These are phyloP conservation scores for Sambucus nigra DNA, from an alignment of 129 eudicot species.

Conservation along the genomic window DNA sequence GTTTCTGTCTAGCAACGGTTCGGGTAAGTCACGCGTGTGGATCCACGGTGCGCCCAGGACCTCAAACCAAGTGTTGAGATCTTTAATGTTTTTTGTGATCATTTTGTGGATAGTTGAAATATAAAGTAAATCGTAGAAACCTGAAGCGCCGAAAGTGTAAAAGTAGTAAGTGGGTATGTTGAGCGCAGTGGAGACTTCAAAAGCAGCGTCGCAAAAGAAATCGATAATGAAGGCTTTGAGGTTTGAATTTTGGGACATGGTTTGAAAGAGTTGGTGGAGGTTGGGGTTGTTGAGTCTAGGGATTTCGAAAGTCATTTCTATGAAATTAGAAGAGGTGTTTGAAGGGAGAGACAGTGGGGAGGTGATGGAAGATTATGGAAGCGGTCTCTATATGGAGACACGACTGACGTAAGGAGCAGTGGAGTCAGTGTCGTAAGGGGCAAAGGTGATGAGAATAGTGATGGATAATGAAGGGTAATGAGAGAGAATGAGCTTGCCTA, in stretches of 20 bases:
- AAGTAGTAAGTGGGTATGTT: constrained; percentile 52
- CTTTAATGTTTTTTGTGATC: constrained; percentile 17
- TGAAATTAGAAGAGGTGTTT: constrained; percentile 8
- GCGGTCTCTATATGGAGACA: constrained; percentile 37
- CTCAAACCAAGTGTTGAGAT: constrained; percentile 15
- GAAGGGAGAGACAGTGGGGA: constrained; percentile 29
- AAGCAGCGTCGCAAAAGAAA: constrained; percentile 49
- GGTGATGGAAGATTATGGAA: constrained; percentile 45
- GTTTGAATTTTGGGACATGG: constrained; percentile 26
- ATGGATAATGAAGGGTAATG: constrained; percentile 32
- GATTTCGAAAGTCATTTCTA: constrained; percentile 28
- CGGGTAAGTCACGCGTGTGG: constrained; percentile 22
- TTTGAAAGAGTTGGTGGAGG: constrained; percentile 26
- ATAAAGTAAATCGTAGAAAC: constrained; percentile 25
- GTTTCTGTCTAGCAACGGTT: constrained; percentile 15
- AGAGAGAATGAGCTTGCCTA: constrained; percentile 33
- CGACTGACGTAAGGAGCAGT: constrained; percentile 28
- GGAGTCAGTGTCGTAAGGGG: constrained; percentile 28
- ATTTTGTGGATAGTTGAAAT: constrained; percentile 33
- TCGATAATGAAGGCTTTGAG: constrained; percentile 50
- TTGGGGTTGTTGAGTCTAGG: constrained; percentile 33
- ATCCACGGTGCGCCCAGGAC: constrained; percentile 49
- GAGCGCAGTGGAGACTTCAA: constrained; percentile 25
- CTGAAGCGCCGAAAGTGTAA: constrained; percentile 37
- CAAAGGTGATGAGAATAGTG: constrained; percentile 21